These are phyloP conservation scores for Thermoascus crustaceus DNA, from an alignment of 2,329 filamentous ascomycete species.

Conservation along the genomic window DNA sequence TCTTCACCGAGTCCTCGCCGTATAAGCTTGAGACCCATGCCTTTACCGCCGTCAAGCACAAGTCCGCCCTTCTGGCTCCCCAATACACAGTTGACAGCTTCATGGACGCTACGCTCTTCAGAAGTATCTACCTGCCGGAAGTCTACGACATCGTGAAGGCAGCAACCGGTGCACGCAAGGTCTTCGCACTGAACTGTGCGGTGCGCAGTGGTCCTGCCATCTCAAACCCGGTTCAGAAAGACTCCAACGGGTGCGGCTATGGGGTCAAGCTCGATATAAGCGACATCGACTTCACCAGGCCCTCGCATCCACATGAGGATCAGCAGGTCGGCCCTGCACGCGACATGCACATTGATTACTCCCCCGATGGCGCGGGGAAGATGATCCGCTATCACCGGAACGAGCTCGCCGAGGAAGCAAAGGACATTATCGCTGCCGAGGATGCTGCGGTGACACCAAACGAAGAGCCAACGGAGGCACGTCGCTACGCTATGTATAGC, in stretches of 20 bases:
- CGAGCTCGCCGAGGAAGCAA: neutral
- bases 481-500: conserved; percentile 3
- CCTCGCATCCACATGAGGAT: no score
- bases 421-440: neutral
- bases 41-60: conserved; percentile 4
- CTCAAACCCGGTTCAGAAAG: neutral
- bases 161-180: neutral
- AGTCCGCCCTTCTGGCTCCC: neutral
- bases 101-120: no score
- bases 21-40: neutral
- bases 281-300: no score
- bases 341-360: neutral
- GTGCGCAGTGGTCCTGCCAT: neutral
- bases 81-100: neutral
- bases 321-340: neutral
- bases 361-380: neutral
- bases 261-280: no score
- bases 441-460: conserved; percentile 2
- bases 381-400: neutral
- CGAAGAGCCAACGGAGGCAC: neutral
- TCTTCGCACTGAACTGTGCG: conserved; percentile 2
- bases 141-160: no score
- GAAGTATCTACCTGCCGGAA: no score
- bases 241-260: no score
- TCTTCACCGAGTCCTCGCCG: no score